phyloP scores from a whole-genome alignment of 2,329 filamentous ascomycete species.

The Hypoxylon sp. region DNA sequence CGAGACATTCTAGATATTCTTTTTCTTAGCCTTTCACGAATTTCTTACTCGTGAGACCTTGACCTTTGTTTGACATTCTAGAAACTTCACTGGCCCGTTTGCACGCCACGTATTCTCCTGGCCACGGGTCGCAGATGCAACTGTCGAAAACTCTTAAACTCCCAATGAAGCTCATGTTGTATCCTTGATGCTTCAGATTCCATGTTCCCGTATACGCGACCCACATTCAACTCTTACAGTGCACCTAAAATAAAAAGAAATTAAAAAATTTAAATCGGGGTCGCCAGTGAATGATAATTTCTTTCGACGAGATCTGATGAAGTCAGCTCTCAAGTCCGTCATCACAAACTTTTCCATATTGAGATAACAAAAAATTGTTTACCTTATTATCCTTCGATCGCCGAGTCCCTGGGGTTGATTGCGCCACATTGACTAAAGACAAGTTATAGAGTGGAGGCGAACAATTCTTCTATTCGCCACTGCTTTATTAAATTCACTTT shows the following conservation, averaged over 20 bases:
- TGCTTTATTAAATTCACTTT: slow-evolving; percentile 11
- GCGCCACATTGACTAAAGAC: slow-evolving; percentile 23
- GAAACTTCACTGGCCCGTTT: slow-evolving; percentile 29
- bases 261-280: slow-evolving; percentile 35
- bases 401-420: slow-evolving; percentile 8
- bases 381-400: slow-evolving; percentile 21
- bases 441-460: slow-evolving; percentile 22
- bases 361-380: slow-evolving; percentile 11
- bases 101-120: slow-evolving; percentile 38
- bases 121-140: slow-evolving; percentile 32
- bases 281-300: slow-evolving; percentile 24
- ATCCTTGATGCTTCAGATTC: slow-evolving; percentile 29
- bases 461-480: slow-evolving; percentile 32
- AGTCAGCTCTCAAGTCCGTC: slow-evolving; percentile 8
- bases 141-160: slow-evolving; percentile 22
- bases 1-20: not conserved
- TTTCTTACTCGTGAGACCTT: slow-evolving; percentile 9
- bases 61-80: slow-evolving; percentile 28
- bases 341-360: slow-evolving; percentile 10
- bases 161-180: slow-evolving; percentile 34
- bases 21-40: slow-evolving; percentile 4
- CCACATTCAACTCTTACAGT: slow-evolving; percentile 36
- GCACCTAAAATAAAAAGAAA: slow-evolving; percentile 13
- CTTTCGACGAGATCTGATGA: slow-evolving; percentile 16
- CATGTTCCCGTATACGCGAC: slow-evolving; percentile 30